phyloP scores from a whole-genome alignment of 768 basidiomycete species.

The Cystobasidium ongulense region DNA sequence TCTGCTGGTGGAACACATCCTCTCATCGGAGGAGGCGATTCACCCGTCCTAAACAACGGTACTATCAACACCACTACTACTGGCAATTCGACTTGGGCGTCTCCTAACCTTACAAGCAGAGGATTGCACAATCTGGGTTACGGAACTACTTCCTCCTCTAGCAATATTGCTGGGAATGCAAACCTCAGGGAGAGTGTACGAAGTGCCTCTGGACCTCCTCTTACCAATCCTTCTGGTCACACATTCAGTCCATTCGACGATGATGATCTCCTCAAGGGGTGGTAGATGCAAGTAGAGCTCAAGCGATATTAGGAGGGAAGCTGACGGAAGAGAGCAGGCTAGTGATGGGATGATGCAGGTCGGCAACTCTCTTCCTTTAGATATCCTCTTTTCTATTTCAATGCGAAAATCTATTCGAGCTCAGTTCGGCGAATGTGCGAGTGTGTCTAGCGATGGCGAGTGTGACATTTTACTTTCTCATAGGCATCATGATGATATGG shows the following conservation, averaged over 20 bases:
- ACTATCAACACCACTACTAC: background rate
- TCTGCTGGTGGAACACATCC: background rate
- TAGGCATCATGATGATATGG: too few species aligned
- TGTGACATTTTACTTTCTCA: too few species aligned
- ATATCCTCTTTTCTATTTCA: too few species aligned
- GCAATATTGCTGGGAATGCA: background rate
- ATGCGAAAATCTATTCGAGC: too few species aligned
- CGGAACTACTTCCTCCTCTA: background rate
- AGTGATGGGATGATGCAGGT: background rate
- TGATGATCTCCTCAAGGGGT: conserved; percentile 29
- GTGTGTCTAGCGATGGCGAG: too few species aligned
- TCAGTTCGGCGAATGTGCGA: too few species aligned
- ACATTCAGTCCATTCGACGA: conserved; percentile 30
- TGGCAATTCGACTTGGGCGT: conserved; percentile 1
- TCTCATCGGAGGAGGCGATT: background rate
- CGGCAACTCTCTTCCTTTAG: too few species aligned
- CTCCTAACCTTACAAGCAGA: background rate
- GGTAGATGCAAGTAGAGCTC: conserved; percentile 2
- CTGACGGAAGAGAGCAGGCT: too few species aligned
- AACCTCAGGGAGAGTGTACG: background rate
- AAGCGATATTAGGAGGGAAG: background rate
- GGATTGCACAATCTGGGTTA: background rate
- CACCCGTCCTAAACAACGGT: background rate
- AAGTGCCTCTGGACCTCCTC: conserved; percentile 1
- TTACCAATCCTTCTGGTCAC: background rate